These are phyloP conservation scores for Cercospora brassicicola DNA, from an alignment of 2,329 filamentous ascomycete species.

Conservation along the genomic window DNA sequence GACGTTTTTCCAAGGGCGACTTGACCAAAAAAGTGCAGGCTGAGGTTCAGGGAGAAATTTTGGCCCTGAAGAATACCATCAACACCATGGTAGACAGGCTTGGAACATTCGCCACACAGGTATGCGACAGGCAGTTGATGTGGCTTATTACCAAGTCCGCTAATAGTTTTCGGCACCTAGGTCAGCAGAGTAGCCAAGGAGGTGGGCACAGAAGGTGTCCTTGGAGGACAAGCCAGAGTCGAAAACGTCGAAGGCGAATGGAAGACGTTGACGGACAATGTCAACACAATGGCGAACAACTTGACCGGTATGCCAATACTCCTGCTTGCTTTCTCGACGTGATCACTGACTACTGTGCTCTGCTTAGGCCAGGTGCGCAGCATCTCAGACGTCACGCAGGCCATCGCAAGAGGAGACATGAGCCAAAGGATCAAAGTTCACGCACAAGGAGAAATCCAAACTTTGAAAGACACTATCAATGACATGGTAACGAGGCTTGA, in stretches of 20 bases:
- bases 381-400: conserved; percentile 91
- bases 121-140: not conserved
- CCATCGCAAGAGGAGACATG: conserved; percentile 93
- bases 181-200: conserved; percentile 66
- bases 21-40: conserved; percentile 55
- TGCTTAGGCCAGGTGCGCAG: conserved; percentile 66
- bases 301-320: conserved; percentile 46
- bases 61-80: conserved; percentile 78
- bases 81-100: conserved; percentile 67
- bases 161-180: conserved; percentile 33
- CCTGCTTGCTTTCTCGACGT: not conserved
- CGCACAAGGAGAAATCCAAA: conserved; percentile 89
- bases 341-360: not conserved
- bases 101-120: conserved; percentile 61
- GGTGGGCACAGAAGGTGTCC: conserved; percentile 63
- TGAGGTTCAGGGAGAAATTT: conserved; percentile 54
- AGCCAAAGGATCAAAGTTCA: conserved; percentile 94
- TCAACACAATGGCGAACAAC: conserved; percentile 68
- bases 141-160: not conserved
- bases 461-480: conserved; percentile 94
- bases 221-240: conserved; percentile 65
- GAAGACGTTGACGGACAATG: conserved; percentile 66
- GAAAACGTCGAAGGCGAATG: conserved; percentile 67
- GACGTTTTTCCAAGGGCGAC: conserved; percentile 40
- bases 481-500: conserved; percentile 97